Base-by-base conservation (phyloP, 306 rosid genomes). In the Trifolium fragiferum region DNA sequence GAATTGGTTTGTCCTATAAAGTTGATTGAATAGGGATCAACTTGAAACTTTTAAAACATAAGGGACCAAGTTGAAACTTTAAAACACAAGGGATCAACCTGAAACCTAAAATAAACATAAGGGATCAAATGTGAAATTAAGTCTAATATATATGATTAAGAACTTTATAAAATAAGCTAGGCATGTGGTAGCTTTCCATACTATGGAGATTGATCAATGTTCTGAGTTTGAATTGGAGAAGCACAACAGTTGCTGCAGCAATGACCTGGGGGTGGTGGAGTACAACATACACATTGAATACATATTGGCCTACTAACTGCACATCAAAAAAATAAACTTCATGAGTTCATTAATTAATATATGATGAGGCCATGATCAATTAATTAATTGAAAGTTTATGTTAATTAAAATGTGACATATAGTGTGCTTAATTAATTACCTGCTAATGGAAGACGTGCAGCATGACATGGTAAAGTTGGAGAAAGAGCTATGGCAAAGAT, bases 241-340 rank as follows among this genome's bases (percentile, higher is more conserved):
- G 87, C 80, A 30, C 92, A 88, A 23, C 92, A 88, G 14, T 57
- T 30, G 33, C 4, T 23, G 81, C 87, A 87, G 51, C 91, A 87
- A 15, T 60, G 62, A 27, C 84, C 85, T 6, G 76, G 33, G 6
- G 91, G 89, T 8, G 87, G 41, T 14, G 90, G 85, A 1, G 57
- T 59, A 53, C 76, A 72, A 44, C 76, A 72, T 49, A 72, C 14
- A 41, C 76, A 72, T 1, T 4, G 27, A 38, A 40, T 23, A 72
- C 76, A 72, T 68, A 68, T 49, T 3, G 59, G 60, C 10, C 43
- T 16, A 18, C 15, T 30, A 27, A 49, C 73, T 68, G 73, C 61
- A 70, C 14, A 49, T 1, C 30, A 68, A 30, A 27, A 68, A 30
- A 27, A 68, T 30, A 0, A 1, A 43, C 14, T 23, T 67, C 23